Base-by-base conservation (phyloP, 331 rosid genomes). In the Prunus yedoensis region DNA sequence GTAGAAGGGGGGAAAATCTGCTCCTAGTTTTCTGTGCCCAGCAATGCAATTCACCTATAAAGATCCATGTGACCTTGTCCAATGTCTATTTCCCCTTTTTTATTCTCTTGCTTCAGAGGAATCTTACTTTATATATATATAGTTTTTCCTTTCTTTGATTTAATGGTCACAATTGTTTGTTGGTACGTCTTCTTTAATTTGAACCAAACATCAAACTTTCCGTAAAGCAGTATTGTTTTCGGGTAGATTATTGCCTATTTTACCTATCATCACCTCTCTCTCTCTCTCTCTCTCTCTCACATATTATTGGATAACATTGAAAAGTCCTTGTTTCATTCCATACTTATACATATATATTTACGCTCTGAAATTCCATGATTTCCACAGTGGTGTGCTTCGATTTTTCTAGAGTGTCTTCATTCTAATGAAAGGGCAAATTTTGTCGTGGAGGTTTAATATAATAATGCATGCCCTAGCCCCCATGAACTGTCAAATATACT, bases 61-160 rank as follows among this genome's bases (percentile, higher is more conserved):
- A 73, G 68, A 77, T 80, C 64, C 89, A 82, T 84, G 86, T 87
- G 86, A 69, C 76, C 70, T 68, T 84, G 84, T 78, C 86, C 70
- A 71, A 28, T 74, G 56, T 72, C 56, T n/a, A n/a, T n/a, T 66
- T 64, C 41, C 47, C 57, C 45, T 73, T 65, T 68, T 82, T 58
- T 38, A 25, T 70, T 70, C 23, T 45, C 49, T 15, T 17, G 23
- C 77, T 81, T 76, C 43, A 58, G 47, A 64, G 76, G 75, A 27
- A 63, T 83, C 74, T 76, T 46, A 28, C 73, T 73, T 82, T 73
- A 60, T 38, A 38, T 38, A 38, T 38, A 38, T 38, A 38, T 41
- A 20, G 23, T n/a, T 38, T 41, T 66, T 28, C 66, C 46, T 21
- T 69, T 60, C 18, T 18, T 74, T 69, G 72, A 30, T 62, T 47